A percentile compares a stretch with the other conserved stretches of the same genome.
phyloP scores from a whole-genome alignment of 129 eudicot species.

The Glebionis coronaria region DNA sequence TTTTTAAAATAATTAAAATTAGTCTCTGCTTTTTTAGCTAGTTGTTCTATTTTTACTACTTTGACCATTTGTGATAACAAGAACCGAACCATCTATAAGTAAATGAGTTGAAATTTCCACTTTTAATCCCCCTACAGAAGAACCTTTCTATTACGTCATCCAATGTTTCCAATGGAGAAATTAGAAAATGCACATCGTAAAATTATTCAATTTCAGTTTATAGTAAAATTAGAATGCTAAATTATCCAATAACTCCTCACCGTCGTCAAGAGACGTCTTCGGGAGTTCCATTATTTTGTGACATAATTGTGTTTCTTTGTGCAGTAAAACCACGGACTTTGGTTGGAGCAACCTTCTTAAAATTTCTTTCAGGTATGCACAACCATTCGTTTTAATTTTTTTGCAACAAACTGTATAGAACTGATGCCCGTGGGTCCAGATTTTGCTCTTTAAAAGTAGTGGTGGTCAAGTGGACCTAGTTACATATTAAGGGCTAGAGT shows the following conservation, averaged over 20 bases:
- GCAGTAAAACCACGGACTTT: conserved; percentile 82
- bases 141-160: neutral
- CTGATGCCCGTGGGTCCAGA: neutral
- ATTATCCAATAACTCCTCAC: neutral
- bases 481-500: too few relatives aligned
- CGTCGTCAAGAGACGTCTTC: neutral
- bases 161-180: neutral
- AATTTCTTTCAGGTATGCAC: conserved; percentile 77
- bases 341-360: conserved; percentile 86
- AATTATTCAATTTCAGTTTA: neutral
- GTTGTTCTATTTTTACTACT: neutral
- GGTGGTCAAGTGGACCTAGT: too few relatives aligned
- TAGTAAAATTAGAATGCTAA: neutral
- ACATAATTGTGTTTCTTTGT: conserved; percentile 20
- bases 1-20: neutral
- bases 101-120: neutral
- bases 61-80: neutral
- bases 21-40: neutral
- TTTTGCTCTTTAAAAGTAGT: too few relatives aligned
- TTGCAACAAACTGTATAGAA: neutral
- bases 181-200: neutral
- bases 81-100: neutral
- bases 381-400: neutral
- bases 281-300: neutral
- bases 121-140: neutral